Conservation (phyloP, 306 rosid genomes). For the Lotus japonicus region DNA sequence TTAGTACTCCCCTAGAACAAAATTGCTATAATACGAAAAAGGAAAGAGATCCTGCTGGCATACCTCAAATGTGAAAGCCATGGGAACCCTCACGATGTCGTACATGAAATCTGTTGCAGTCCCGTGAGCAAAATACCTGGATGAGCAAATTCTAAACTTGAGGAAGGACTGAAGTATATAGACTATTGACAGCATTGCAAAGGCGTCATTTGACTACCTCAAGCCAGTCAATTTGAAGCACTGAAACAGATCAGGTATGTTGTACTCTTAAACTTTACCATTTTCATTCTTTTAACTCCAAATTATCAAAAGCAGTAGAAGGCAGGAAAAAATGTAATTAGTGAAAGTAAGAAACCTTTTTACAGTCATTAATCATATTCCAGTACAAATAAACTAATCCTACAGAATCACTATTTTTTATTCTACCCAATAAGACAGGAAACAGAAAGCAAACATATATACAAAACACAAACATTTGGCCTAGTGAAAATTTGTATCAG, state of each 20-base stretch:
- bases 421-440: too few species aligned
- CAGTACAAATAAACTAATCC: constrained; percentile 34
- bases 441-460: not conserved
- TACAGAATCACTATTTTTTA: too few species aligned
- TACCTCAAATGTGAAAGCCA: constrained; percentile 99
- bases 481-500: not conserved
- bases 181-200: not conserved
- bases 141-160: constrained; percentile 9
- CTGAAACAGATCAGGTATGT: constrained; percentile 5
- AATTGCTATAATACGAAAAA: not conserved
- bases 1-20: constrained; percentile 15
- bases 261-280: not conserved
- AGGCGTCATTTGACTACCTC: not conserved
- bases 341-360: too few species aligned
- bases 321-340: too few species aligned
- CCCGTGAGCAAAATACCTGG: constrained; percentile 95
- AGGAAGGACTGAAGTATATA: not conserved
- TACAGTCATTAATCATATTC: not conserved
- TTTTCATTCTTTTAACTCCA: not conserved
- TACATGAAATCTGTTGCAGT: constrained; percentile 96
- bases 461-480: constrained; percentile 4
- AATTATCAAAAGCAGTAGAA: not conserved
- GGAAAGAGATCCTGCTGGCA: constrained; percentile 23
- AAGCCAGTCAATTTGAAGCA: constrained; percentile 10
- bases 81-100: constrained; percentile 73